Percentiles rank a stretch among this genome's conserved stretches.
Conservation (phyloP, 2,329 filamentous ascomycete genomes). For the Arthrobotrys pseudoclavata region DNA sequence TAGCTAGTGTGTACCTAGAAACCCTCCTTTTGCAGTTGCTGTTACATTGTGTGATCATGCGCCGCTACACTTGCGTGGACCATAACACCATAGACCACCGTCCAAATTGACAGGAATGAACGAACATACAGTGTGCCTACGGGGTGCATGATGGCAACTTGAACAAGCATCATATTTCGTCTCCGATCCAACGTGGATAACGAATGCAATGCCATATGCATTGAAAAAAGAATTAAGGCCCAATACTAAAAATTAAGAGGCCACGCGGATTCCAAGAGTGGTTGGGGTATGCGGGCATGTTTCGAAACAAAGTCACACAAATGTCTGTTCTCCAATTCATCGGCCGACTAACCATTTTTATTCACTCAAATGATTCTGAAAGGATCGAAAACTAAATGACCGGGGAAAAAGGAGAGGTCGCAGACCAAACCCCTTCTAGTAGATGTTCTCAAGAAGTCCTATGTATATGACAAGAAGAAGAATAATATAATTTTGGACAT, state of each 20-base stretch:
- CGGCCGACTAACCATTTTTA: not conserved
- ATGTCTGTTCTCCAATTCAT: not conserved
- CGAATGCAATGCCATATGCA: not conserved
- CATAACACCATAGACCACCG: no score
- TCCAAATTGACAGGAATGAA: no score
- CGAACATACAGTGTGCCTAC: no score
- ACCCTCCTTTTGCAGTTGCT: no score
- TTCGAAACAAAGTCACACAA: not conserved
- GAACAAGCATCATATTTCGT: no score
- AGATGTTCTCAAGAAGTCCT: conserved; percentile 4
- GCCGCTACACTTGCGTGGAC: no score
- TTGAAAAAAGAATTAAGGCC: no score
- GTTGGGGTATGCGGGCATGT: not conserved
- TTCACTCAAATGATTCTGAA: not conserved
- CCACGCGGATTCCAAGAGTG: not conserved
- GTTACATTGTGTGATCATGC: not conserved
- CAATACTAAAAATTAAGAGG: no score
- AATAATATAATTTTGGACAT: conserved; percentile 19
- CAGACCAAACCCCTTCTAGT: conserved; percentile 4
- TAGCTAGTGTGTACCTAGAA: no score
- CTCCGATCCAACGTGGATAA: not conserved
- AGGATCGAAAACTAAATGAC: not conserved
- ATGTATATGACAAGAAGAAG: conserved; percentile 7
- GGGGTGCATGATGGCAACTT: no score
- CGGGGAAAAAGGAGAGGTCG: not conserved